Evolutionary conservation across 352 stramenopile species (phyloP).

Genomic region (Phytophthora tentaculata): DNA sequence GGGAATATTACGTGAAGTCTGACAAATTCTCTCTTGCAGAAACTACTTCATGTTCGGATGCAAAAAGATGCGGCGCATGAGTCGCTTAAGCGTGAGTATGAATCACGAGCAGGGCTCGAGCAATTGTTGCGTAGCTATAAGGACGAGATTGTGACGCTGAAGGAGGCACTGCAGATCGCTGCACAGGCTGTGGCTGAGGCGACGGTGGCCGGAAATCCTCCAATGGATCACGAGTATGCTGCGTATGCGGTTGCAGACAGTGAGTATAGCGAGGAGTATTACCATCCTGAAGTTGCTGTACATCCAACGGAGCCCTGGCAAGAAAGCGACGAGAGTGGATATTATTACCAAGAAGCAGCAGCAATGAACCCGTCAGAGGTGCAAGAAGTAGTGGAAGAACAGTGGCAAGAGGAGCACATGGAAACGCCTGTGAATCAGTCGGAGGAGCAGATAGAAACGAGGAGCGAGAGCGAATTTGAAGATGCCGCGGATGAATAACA

Average conservation of each 20-base stretch:
- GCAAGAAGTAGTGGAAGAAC: neutral
- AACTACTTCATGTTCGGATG: conserved; percentile 44
- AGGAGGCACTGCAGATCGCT: conserved; percentile 77
- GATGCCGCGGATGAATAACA: conserved; percentile 39
- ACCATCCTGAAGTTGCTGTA: neutral
- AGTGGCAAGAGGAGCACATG: too few species aligned
- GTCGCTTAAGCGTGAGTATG: conserved; percentile 66
- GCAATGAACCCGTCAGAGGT: neutral
- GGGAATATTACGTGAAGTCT: too few species aligned
- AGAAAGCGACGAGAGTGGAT: neutral
- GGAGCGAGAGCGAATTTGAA: conserved; percentile 42
- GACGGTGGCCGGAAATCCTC: conserved; percentile 22
- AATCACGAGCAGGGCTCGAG: conserved; percentile 55
- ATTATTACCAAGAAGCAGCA: neutral
- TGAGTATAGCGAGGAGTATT: conserved; percentile 17
- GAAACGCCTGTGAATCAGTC: too few species aligned
- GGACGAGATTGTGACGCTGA: conserved; percentile 74
- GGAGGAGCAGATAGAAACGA: conserved; percentile 1
- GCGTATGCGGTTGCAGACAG: conserved; percentile 7
- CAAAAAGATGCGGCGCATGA: conserved; percentile 58
- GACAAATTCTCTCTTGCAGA: conserved; percentile 24
- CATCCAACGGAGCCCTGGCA: conserved; percentile 1
- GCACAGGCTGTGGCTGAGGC: conserved; percentile 60
- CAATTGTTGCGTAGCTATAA: conserved; percentile 71
- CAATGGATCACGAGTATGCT: neutral